phyloP scores from a whole-genome alignment of 495 filamentous ascomycete genomes.

The Cenococcum geophilum region DNA sequence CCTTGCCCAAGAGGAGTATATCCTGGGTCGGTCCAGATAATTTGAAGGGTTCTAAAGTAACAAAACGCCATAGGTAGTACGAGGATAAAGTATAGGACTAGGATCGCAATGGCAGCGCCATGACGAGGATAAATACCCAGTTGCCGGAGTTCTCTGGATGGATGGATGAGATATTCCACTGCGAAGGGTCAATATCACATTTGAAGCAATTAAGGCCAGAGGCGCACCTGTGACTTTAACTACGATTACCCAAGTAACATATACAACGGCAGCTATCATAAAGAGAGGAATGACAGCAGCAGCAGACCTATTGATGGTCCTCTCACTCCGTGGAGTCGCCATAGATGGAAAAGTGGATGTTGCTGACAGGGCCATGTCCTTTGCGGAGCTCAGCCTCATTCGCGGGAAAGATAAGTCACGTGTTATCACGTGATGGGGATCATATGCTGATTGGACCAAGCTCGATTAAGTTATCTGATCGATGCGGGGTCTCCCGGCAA shows the following conservation, averaged over 20 bases:
- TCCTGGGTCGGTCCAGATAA: conserved; percentile 28
- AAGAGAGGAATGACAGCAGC: not conserved
- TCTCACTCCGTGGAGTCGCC: not conserved
- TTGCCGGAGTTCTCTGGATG: not conserved
- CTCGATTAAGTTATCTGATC: too few species aligned
- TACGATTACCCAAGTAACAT: not conserved
- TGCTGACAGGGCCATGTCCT: not conserved
- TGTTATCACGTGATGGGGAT: too few species aligned
- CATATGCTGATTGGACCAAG: too few species aligned
- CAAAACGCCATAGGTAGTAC: conserved; percentile 12
- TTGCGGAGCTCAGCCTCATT: too few species aligned
- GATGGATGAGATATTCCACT: conserved; percentile 22
- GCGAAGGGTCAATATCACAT: not conserved
- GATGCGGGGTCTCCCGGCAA: too few species aligned
- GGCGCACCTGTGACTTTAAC: not conserved
- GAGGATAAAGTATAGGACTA: conserved; percentile 26
- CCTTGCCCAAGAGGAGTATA: conserved; percentile 13
- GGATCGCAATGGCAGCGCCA: conserved; percentile 18
- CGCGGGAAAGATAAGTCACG: too few species aligned
- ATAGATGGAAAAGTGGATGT: not conserved
- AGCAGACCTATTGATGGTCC: not conserved
- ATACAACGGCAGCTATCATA: not conserved
- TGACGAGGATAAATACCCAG: conserved; percentile 6
- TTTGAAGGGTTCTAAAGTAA: conserved; percentile 25
- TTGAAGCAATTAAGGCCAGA: not conserved